phyloP scores from a whole-genome alignment of 345 rosid species.

The Pistacia atlantica region DNA sequence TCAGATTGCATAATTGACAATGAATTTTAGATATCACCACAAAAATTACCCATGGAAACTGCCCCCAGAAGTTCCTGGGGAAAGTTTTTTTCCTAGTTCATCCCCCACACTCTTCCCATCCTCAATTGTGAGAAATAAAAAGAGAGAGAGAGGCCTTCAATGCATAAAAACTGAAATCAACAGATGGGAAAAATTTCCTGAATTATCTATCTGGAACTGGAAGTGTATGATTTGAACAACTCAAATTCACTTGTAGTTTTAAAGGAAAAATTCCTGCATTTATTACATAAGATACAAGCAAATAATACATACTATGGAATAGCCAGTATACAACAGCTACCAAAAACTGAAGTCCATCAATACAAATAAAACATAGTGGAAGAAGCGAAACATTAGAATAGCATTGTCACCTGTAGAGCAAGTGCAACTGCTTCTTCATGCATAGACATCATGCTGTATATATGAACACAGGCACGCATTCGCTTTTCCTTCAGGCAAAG shows the following conservation, averaged over 20 bases:
- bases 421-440: constrained; percentile 99
- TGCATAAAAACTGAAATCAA: constrained; percentile 2
- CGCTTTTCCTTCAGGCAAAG: constrained; percentile 95
- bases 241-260: not conserved
- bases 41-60: not conserved
- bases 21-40: not conserved
- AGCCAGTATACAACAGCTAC: not conserved
- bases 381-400: constrained; percentile 5
- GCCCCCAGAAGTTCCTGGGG: not conserved
- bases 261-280: not conserved
- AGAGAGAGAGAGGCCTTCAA: not conserved
- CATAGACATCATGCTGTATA: constrained; percentile 99
- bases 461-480: constrained; percentile 96
- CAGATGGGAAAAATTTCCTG: constrained; percentile 6
- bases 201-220: constrained; percentile 8
- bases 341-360: not conserved
- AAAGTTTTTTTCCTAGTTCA: constrained; percentile 7
- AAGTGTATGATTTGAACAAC: constrained; percentile 4
- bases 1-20: not conserved
- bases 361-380: constrained; percentile 5
- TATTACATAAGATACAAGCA: not conserved
- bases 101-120: not conserved
- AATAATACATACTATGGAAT: not conserved
- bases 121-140: not conserved
- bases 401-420: constrained; percentile 78